These are phyloP conservation scores for Aspergillus ustus DNA, from an alignment of 2,329 filamentous ascomycete species.

Conservation along the genomic window DNA sequence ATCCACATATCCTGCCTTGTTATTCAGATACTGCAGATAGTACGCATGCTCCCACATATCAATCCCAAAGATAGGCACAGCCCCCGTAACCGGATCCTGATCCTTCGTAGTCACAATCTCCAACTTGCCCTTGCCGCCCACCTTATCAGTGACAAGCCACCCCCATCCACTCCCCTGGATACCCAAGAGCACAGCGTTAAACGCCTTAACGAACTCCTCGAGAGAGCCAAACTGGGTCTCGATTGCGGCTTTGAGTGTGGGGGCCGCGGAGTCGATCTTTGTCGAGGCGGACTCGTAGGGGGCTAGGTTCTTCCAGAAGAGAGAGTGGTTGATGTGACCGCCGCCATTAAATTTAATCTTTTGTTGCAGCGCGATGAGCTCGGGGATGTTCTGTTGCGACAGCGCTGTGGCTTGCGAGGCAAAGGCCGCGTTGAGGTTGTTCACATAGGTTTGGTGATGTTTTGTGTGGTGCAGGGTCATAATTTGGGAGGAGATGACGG, in stretches of 20 bases:
- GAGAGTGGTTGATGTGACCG: constrained; percentile 88
- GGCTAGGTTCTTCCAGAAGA: constrained; percentile 87
- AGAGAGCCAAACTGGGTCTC: constrained; percentile 70
- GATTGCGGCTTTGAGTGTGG: constrained; percentile 66
- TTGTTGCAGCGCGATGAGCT: constrained; percentile 69
- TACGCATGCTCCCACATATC: constrained; percentile 97
- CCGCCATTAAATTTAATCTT: constrained; percentile 87
- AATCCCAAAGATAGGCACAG: constrained; percentile 76
- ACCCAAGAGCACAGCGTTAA: constrained; percentile 67
- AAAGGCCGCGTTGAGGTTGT: constrained; percentile 78
- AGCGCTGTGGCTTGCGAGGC: constrained; percentile 66
- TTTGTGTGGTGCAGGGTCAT: constrained; percentile 95
- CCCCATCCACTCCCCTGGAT: constrained; percentile 89
- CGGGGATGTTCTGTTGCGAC: constrained; percentile 61
- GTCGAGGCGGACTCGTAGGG: constrained; percentile 65
- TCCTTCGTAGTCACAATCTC: constrained; percentile 82
- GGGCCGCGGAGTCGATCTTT: constrained; percentile 58
- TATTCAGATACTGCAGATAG: constrained; percentile 91
- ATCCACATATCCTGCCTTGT: constrained; percentile 89
- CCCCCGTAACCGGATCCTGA: constrained; percentile 79
- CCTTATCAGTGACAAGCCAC: constrained; percentile 72
- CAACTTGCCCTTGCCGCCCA: constrained; percentile 57
- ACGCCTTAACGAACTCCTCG: constrained; percentile 67
- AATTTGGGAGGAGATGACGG: constrained; percentile 78
- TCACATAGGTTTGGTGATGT: constrained; percentile 93